A percentile compares a stretch with the other conserved stretches of the same genome.
Conservation (phyloP, 2,329 filamentous ascomycete species). For the Alternaria viburni region DNA sequence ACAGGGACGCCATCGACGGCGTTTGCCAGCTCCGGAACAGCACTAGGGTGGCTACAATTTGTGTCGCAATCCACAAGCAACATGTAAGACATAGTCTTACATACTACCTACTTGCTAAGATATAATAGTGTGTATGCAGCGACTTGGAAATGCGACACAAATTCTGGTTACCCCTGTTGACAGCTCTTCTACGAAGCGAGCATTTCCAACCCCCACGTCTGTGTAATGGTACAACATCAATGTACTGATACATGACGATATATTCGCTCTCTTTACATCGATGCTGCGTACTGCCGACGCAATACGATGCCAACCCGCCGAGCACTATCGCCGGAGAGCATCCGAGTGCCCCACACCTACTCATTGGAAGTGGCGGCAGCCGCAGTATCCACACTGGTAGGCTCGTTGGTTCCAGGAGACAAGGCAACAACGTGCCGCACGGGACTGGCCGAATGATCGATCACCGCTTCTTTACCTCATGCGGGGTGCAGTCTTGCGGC, state of each 20-base stretch:
- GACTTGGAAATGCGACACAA: neutral
- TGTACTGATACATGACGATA: constrained; percentile 16
- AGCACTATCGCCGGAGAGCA: constrained; percentile 24
- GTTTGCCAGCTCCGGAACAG: neutral
- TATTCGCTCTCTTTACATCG: neutral
- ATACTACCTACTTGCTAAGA: neutral
- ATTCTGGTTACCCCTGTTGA: neutral
- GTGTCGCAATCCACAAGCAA: neutral
- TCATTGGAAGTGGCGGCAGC: constrained; percentile 8
- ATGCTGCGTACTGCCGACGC: constrained; percentile 6
- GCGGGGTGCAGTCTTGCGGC: constrained; percentile 30
- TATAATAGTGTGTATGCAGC: neutral
- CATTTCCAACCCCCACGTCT: constrained; percentile 1
- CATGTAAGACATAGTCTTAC: neutral
- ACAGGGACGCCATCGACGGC: neutral
- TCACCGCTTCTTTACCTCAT: constrained; percentile 19
- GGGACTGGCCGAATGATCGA: constrained; percentile 36
- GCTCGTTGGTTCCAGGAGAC: constrained; percentile 16
- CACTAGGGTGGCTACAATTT: neutral
- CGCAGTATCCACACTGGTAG: constrained; percentile 1
- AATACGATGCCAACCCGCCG: constrained; percentile 12
- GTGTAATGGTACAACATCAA: constrained; percentile 1
- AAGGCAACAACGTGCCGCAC: constrained; percentile 18
- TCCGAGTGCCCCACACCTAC: constrained; percentile 16
- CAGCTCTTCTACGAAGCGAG: neutral